Evolutionary conservation across 805 yeast genomes (phyloP).

Genomic region (Metschnikowia lachancei): DNA sequence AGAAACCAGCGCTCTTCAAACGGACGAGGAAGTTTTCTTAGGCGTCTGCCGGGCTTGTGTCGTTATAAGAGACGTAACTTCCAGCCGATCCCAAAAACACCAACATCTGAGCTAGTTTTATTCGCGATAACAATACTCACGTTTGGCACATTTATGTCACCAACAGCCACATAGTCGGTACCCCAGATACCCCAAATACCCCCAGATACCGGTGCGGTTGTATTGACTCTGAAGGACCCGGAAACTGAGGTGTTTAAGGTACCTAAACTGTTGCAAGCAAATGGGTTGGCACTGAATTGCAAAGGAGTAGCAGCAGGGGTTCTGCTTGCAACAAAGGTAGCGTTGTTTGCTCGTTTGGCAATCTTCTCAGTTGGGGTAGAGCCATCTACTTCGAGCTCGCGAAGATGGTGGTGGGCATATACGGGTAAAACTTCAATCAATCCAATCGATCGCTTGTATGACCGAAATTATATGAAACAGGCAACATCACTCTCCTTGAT

Average conservation of each 20-base stretch:
- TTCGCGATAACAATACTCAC: constrained; percentile 76
- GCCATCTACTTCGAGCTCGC: background rate
- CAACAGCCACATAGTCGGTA: constrained; percentile 52
- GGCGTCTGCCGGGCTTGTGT: no score
- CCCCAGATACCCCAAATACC: constrained; percentile 63
- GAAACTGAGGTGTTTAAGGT: no score
- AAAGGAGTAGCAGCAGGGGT: no score
- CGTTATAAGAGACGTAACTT: no score
- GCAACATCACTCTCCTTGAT: no score
- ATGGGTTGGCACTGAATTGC: background rate
- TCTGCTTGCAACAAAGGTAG: background rate
- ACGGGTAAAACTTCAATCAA: background rate
- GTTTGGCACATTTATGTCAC: constrained; percentile 44
- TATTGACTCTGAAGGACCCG: background rate
- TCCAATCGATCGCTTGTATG: background rate
- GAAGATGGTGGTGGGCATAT: constrained; percentile 3
- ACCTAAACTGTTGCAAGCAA: background rate
- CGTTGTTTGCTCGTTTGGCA: background rate
- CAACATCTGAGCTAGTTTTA: constrained; percentile 57
- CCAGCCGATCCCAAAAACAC: constrained; percentile 75
- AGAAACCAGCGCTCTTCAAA: no score
- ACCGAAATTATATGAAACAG: no score
- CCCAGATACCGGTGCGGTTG: constrained; percentile 27
- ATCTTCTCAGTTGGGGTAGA: no score
- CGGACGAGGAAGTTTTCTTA: no score